Conservation (phyloP, 768 basidiomycete species). For the Mycena sanguinolenta region DNA sequence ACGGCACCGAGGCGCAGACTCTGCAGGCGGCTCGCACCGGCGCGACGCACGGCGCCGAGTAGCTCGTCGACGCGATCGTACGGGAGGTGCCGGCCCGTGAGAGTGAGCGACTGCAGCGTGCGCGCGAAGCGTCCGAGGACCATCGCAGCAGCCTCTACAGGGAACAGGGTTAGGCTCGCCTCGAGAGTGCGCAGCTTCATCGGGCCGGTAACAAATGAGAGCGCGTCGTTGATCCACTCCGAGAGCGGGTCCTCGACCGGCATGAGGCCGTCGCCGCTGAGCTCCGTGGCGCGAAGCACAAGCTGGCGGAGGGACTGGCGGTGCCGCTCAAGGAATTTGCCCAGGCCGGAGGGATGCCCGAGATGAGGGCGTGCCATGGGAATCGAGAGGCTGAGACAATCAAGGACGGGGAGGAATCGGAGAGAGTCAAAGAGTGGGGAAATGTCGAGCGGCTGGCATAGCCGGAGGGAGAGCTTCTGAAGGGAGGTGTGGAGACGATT, state of each 20-base stretch:
- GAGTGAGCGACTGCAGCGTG: conserved; percentile 50
- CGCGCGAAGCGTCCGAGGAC: conserved; percentile 51
- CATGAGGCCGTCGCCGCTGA: conserved; percentile 49
- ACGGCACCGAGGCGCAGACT: conserved; percentile 56
- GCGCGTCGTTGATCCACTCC: conserved; percentile 51
- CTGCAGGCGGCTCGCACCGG: conserved; percentile 42
- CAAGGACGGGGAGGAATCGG: conserved; percentile 47
- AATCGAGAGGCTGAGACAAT: conserved; percentile 54
- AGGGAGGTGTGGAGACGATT: conserved; percentile 51
- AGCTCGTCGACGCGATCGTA: conserved; percentile 52
- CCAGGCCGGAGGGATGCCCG: conserved; percentile 54
- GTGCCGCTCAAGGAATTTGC: conserved; percentile 53
- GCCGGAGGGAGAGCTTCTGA: conserved; percentile 54
- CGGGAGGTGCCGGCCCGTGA: conserved; percentile 56
- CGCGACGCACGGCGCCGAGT: conserved; percentile 40
- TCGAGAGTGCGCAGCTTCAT: conserved; percentile 49
- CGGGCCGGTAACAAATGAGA: conserved; percentile 43
- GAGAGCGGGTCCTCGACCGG: conserved; percentile 50
- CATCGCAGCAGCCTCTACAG: conserved; percentile 50
- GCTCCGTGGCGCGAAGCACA: conserved; percentile 58
- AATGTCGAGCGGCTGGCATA: conserved; percentile 61
- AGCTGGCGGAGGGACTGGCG: conserved; percentile 51
- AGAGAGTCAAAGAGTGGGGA: conserved; percentile 56
- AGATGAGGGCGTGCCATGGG: conserved; percentile 57
- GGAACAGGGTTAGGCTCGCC: conserved; percentile 52